Base-by-base conservation (phyloP, 768 basidiomycete genomes). In the Aureoboletus auriporus region DNA sequence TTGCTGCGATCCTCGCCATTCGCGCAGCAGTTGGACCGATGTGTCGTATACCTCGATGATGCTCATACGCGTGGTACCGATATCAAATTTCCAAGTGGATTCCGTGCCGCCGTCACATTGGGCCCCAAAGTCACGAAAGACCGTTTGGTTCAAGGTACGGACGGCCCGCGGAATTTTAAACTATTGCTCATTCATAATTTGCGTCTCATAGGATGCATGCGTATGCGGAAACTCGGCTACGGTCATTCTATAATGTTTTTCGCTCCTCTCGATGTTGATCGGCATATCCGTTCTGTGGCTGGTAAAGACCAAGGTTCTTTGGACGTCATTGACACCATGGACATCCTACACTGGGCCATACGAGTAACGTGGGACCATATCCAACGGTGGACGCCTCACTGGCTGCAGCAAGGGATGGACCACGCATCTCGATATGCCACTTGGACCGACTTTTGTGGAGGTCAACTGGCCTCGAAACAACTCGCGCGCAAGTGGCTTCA, bases 231-330 rank as follows among this genome's bases (percentile, higher is more conserved):
- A 51, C 67, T 80, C 0, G 78, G 78, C 14, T 54, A 61, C 6
- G 72, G 70, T 0, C 78, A 80, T 45, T 72, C 77, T 4, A 54
- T 77, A 23, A 61, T 73, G 49, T 79, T 79, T 51, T 74, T 75
- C 35, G 76, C 75, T 3, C 71, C 77, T 8, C 59, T 55, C 57
- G 78, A 78, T 39, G 62, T 77, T 5, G 71, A 73, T 45, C 54
- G 52, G 38, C 47, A 49, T 1, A 77, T 79, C 33, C 69, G 72
- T 27, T 46, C 49, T 3, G 42, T 63, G 20, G 49, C 50, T 12
- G 38, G 35, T 5, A 65, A 62, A n/a, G 17, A 17, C 20, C 13
- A 44, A 30, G 4, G 7, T 16, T 0, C 14, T 0, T 5, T n/a
- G 29, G 47, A 57, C 12, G 5, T 5, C 3, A 44, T 59, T 23